Base-by-base conservation (phyloP, 169 alveolate genomes). In the Plasmodium chabaudi region DNA sequence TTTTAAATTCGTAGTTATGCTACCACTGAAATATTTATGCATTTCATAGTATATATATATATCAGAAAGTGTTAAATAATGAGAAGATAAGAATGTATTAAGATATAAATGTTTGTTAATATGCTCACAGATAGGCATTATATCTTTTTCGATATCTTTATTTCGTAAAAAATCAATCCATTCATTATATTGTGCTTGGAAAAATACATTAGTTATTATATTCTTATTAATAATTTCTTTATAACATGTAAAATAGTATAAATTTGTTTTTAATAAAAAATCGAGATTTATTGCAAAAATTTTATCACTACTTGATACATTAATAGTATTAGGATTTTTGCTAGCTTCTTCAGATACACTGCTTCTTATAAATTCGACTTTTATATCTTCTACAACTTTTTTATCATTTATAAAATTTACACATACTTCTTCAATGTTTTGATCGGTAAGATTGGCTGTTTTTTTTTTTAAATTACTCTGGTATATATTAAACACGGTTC, bases 141-240 rank as follows among this genome's bases (percentile, higher is more conserved):
- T 70, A 59, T 86, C 69, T 70, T 70, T 53, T 17, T 68, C 64
- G 10, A 60, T 9, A 46, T 86, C 53, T 59, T 70, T 86, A 23
- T 34, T 21, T 21, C 68, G 46, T 39, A 59, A 60, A 63, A 69
- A 86, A 59, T 86, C 87, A 13, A 86, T 17, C 91, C 91, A 86
- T 10, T 86, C 91, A n/a, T 86, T 74, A 73, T 86, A 86, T 7
- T 71, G 91, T 1, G 87, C 44, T 53, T 86, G 91, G 2, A 68
- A 23, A 70, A 49, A 86, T 7, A 69, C 87, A 49, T 47, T 57
- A 12, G 49, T 15, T 9, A 56, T 47, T 39, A 67, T 51, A 15
- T 82, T 71, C 19, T 19, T 70, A 23, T 82, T 82, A n/a, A 25
- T n/a, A 64, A 65, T 23, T 2, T 59, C 55, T 47, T 53, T 67